Base-by-base conservation (phyloP, 768 basidiomycete species). In the Leccinellum albellum region DNA sequence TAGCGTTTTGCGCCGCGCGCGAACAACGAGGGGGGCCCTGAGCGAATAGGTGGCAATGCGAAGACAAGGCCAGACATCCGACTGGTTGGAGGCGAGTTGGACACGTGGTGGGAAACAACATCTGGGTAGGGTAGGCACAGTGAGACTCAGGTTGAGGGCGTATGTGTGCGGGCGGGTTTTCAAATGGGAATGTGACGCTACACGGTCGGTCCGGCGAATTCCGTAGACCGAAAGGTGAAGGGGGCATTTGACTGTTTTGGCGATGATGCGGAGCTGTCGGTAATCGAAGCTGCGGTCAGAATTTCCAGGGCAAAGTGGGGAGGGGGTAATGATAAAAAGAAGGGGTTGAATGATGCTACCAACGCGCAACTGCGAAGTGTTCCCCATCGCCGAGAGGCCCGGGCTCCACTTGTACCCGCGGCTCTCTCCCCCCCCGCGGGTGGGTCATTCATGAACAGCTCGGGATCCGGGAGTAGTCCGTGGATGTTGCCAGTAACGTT, bases 101-200 rank as follows among this genome's bases (percentile, higher is more conserved):
- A 50, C 64, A 56, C 64, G 56, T 60, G 64, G 42, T 17, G 33
- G 24, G 33, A 21, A 21, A 50, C 29, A 21, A 20, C 24, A 35
- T 44, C 24, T 49, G 47, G 47, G 23, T 42, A 50, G 44, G 51
- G 53, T 46, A 45, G 24, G 47, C 42, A 26, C 12, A 20, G 31
- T 13, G 20, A 35, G 26, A 32, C 46, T 51, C 65, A 64, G 65
- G 65, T 67, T 62, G 65, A 58, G 63, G 65, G 65, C 50, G 48
- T 31, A 15, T 10, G 23, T 31, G 51, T 50, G n/a, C 44, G 53
- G 49, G 29, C 15, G 37, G 46, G 46, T 45, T 55, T 63, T 56
- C 50, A 63, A 62, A 46, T 62, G 50, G 23, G 6, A 1, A 28
- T 47, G 45, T 31, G 44, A 24, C 23, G 53, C 37, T 51, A 10